A percentile compares a stretch with the other conserved stretches of the same genome.
These are phyloP conservation scores for Pleurostoma richardsiae DNA, from an alignment of 2,329 filamentous ascomycete genomes.

Conservation along the genomic window DNA sequence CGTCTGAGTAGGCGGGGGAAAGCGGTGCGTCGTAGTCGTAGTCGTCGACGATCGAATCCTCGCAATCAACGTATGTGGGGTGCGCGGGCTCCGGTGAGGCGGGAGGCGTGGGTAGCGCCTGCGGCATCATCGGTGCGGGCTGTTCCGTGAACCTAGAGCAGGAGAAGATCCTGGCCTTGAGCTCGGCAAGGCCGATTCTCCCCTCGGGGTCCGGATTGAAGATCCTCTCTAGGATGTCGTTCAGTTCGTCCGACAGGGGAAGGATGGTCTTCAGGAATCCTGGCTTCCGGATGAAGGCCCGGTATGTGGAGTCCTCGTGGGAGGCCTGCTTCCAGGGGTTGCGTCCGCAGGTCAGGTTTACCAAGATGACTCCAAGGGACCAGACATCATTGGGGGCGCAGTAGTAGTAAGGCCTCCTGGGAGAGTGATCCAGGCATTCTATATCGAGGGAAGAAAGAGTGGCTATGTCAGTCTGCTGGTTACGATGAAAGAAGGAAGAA, in stretches of 20 bases:
- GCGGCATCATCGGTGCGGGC: slow-evolving; percentile 14
- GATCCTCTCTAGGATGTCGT: slow-evolving; percentile 79
- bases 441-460: slow-evolving; percentile 17
- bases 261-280: slow-evolving; percentile 91
- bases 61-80: slow-evolving; percentile 38
- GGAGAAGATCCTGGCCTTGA: slow-evolving; percentile 69
- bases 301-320: slow-evolving; percentile 88
- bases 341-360: slow-evolving; percentile 95
- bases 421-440: slow-evolving; percentile 85
- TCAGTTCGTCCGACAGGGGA: slow-evolving; percentile 83
- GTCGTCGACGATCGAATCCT: slow-evolving; percentile 36
- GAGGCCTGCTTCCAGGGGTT: slow-evolving; percentile 99
- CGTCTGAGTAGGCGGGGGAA: slow-evolving; percentile 42
- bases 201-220: slow-evolving; percentile 82
- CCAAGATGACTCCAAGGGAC: slow-evolving; percentile 95
- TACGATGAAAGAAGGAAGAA: slow-evolving; percentile 10
- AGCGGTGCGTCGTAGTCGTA: slow-evolving; percentile 38
- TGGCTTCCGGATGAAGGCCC: slow-evolving; percentile 77
- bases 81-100: slow-evolving; percentile 31
- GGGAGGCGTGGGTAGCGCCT: slow-evolving; percentile 32
- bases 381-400: slow-evolving; percentile 96
- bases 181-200: slow-evolving; percentile 75
- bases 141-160: slow-evolving; percentile 68
- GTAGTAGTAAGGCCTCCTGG: slow-evolving; percentile 73
- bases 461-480: slow-evolving; percentile 19